These are phyloP conservation scores for Lodderomyces theae DNA, from an alignment of 1,139 yeast species.

Conservation along the genomic window DNA sequence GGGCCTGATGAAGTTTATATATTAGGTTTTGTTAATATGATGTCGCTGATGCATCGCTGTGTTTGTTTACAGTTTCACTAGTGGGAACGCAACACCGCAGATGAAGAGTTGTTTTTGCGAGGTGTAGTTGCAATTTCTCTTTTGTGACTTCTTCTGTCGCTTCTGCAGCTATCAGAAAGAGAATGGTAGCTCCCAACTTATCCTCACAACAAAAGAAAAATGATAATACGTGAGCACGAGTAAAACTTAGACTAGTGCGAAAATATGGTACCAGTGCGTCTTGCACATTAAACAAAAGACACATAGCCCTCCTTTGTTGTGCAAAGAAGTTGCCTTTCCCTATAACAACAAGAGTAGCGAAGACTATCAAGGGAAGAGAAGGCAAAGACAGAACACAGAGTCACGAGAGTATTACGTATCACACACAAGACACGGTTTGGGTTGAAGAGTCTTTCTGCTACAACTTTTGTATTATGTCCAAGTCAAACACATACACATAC, in stretches of 20 bases:
- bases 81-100: neutral
- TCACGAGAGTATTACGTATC: conserved; percentile 1
- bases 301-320: conserved; percentile 1
- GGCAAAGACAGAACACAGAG: neutral
- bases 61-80: neutral
- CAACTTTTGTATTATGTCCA: too few relatives aligned
- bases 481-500: too few relatives aligned
- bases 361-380: neutral
- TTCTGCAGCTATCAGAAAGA: neutral
- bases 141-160: too few relatives aligned
- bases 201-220: neutral
- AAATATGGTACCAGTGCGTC: conserved; percentile 1
- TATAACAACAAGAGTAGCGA: neutral
- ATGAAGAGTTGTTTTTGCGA: neutral
- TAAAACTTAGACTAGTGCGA: conserved; percentile 2
- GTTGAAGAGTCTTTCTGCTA: too few relatives aligned
- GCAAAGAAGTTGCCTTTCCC: neutral
- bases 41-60: neutral
- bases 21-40: neutral
- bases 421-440: neutral
- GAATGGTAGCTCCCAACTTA: neutral
- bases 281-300: neutral
- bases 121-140: neutral
- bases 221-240: neutral
- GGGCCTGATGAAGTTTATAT: neutral